Percentiles rank a stretch among this genome's conserved stretches.
These are phyloP conservation scores for Barnettozyma pratensis DNA, from an alignment of 805 yeast species.

Conservation along the genomic window DNA sequence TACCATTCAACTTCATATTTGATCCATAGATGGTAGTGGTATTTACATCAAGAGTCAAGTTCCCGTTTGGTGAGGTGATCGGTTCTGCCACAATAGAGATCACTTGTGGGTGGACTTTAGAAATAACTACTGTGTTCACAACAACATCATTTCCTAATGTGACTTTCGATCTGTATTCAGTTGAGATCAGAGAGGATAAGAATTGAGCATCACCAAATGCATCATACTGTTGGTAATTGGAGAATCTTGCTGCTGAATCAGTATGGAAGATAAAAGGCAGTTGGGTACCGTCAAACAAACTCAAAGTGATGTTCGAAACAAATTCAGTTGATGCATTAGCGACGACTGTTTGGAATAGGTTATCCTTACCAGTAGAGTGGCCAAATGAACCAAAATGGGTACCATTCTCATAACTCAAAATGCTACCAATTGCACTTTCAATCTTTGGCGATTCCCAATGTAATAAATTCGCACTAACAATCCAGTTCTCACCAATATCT, in stretches of 20 bases:
- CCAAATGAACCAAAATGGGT: conserved; percentile 4
- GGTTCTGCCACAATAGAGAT: conserved; percentile 13
- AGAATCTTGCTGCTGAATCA: conserved; percentile 23
- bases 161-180: conserved; percentile 11
- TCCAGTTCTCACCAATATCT: conserved; percentile 44
- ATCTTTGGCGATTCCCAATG: conserved; percentile 47
- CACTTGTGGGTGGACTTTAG: conserved; percentile 19
- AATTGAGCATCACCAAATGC: conserved; percentile 37
- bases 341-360: conserved; percentile 20
- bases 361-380: conserved; percentile 12
- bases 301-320: conserved; percentile 14
- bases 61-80: conserved; percentile 1
- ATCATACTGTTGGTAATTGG: conserved; percentile 35
- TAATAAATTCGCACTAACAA: conserved; percentile 49
- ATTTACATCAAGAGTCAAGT: conserved; percentile 15
- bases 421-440: conserved; percentile 34
- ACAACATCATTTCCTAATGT: conserved; percentile 10
- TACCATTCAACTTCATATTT: conserved; percentile 12
- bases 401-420: conserved; percentile 27
- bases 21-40: conserved; percentile 21
- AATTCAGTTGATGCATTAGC: conserved; percentile 13
- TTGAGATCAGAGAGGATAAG: conserved; percentile 14
- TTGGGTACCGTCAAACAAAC: conserved; percentile 19
- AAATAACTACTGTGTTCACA: conserved; percentile 6
- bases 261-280: conserved; percentile 22